A percentile compares a stretch with the other conserved stretches of the same genome.
These are phyloP conservation scores for Lithospermum erythrorhizon DNA, from an alignment of 257 asterid genomes.

Conservation along the genomic window DNA sequence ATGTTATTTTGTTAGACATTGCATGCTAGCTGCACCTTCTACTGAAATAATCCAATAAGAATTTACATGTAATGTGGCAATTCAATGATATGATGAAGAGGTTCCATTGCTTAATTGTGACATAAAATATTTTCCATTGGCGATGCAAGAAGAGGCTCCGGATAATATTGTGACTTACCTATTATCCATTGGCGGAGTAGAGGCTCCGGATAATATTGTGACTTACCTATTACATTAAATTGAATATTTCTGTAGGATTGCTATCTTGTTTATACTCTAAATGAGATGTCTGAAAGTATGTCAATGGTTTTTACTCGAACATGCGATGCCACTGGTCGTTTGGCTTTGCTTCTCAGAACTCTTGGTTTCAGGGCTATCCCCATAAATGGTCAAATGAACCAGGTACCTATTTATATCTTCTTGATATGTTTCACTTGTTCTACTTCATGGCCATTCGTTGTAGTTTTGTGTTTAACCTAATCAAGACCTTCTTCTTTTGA, in stretches of 20 bases:
- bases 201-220: background rate
- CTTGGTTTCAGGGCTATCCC: too few species aligned
- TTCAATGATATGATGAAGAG: too few species aligned
- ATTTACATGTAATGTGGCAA: too few species aligned
- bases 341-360: constrained; percentile 56
- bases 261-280: constrained; percentile 72
- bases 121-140: too few species aligned
- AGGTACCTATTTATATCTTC: constrained; percentile 3
- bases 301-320: constrained; percentile 94
- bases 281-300: constrained; percentile 59
- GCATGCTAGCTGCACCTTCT: too few species aligned
- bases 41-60: too few species aligned
- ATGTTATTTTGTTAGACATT: too few species aligned
- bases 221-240: constrained; percentile 3
- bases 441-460: background rate
- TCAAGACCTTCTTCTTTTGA: background rate
- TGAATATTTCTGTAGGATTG: constrained; percentile 43
- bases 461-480: constrained; percentile 5
- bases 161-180: constrained; percentile 2
- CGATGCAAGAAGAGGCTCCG: too few species aligned
- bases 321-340: constrained; percentile 65
- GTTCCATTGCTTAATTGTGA: too few species aligned
- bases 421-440: constrained; percentile 3
- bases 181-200: background rate
- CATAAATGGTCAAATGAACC: too few species aligned